phyloP scores from a whole-genome alignment of 2,329 filamentous ascomycete genomes.

The Ophiostoma montium region DNA sequence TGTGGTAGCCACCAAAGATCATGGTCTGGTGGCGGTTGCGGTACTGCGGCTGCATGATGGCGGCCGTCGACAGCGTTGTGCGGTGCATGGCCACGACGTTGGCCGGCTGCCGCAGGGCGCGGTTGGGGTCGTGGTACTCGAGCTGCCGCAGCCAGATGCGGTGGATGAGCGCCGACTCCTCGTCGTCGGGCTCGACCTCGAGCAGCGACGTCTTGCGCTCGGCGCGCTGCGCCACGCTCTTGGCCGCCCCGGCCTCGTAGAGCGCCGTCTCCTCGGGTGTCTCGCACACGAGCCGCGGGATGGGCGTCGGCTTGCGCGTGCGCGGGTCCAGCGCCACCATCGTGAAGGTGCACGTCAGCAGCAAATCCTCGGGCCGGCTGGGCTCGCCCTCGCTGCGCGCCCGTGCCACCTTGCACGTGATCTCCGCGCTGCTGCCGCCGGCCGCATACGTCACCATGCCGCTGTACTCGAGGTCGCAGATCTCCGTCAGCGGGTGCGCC shows the following conservation, averaged over 20 bases:
- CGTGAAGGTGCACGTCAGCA: constrained; percentile 46
- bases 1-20: constrained; percentile 64
- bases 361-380: constrained; percentile 28
- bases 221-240: constrained; percentile 42
- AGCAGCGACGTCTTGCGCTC: constrained; percentile 29
- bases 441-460: constrained; percentile 51
- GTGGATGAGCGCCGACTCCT: constrained; percentile 59
- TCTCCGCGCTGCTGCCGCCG: constrained; percentile 58
- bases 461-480: constrained; percentile 64
- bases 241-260: constrained; percentile 26
- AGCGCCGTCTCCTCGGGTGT: constrained; percentile 51
- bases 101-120: constrained; percentile 19
- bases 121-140: constrained; percentile 23
- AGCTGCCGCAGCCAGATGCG: constrained; percentile 56
- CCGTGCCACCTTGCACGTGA: constrained; percentile 60
- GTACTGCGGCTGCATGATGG: constrained; percentile 58
- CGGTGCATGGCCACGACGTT: constrained; percentile 42
- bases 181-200: constrained; percentile 53
- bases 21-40: constrained; percentile 50
- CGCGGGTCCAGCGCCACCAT: constrained; percentile 61
- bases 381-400: constrained; percentile 44
- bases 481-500: constrained; percentile 57
- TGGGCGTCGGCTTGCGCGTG: constrained; percentile 50
- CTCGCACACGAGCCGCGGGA: constrained; percentile 40
- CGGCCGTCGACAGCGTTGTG: constrained; percentile 45